A percentile compares a stretch with the other conserved stretches of the same genome.
Conservation (phyloP, 2,329 filamentous ascomycete species). For the Parascedosporium putredinis region DNA sequence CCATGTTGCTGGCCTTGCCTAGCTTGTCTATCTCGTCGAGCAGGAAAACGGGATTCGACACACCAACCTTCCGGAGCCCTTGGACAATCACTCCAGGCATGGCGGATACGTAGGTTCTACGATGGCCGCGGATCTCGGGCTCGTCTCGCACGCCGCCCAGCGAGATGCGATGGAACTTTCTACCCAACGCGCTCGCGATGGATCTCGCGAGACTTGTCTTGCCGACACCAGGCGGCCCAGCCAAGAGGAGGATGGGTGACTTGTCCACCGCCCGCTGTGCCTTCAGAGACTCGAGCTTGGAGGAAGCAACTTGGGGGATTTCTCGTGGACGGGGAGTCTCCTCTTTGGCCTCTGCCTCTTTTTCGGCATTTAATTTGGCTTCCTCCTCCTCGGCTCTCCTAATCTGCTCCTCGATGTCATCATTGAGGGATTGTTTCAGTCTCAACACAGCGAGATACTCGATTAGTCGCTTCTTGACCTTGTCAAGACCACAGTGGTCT, state of each 20-base stretch:
- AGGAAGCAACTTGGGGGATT: conserved; percentile 16
- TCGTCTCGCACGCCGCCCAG: conserved; percentile 93
- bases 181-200: conserved; percentile 79
- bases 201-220: conserved; percentile 95
- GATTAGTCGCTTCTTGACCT: conserved; percentile 90
- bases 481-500: conserved; percentile 92
- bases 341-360: conserved; percentile 30
- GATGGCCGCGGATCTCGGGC: conserved; percentile 90
- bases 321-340: conserved; percentile 23
- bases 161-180: conserved; percentile 95
- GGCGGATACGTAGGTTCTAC: conserved; percentile 94
- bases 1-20: conserved; percentile 80
- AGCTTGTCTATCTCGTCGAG: conserved; percentile 98
- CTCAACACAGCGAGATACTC: conserved; percentile 96
- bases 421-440: conserved; percentile 84
- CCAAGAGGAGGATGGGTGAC: conserved; percentile 86
- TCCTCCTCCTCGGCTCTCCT: conserved; percentile 51
- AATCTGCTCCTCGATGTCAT: conserved; percentile 71
- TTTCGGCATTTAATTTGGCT: conserved; percentile 18
- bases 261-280: conserved; percentile 84
- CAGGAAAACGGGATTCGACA: conserved; percentile 88
- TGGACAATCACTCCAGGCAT: conserved; percentile 95
- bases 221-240: conserved; percentile 86
- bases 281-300: conserved; percentile 66
- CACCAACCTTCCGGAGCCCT: conserved; percentile 88